Conservation (phyloP, 176 grass and related monocot species). For the Zoysia japonica region DNA sequence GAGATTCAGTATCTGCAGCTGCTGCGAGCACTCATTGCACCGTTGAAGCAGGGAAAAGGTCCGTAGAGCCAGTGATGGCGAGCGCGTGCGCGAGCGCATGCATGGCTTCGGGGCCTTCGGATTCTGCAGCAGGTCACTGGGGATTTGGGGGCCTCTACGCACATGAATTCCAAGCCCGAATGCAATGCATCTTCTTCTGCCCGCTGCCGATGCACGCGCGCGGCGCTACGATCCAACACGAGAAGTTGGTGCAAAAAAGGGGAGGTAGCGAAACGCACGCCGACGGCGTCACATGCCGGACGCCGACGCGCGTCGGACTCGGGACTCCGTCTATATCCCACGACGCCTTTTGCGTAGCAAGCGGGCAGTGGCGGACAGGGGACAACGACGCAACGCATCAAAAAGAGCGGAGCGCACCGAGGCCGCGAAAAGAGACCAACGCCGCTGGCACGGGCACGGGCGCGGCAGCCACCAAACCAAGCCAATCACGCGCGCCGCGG, state of each 20-base stretch:
- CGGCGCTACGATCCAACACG: background rate
- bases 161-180: no score
- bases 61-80: background rate
- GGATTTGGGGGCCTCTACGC: background rate
- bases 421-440: background rate
- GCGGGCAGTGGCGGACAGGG: background rate
- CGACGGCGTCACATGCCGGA: background rate
- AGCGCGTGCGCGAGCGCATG: background rate
- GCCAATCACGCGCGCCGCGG: background rate
- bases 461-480: background rate
- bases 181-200: no score
- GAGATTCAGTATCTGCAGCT: background rate
- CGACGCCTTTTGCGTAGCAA: background rate
- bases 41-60: background rate
- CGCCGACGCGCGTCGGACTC: background rate
- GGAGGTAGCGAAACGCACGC: background rate
- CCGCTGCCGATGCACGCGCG: background rate
- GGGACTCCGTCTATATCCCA: background rate
- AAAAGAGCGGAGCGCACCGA: constrained; percentile 23
- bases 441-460: constrained; percentile 7
- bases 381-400: constrained; percentile 30
- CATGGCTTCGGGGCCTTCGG: background rate
- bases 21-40: background rate
- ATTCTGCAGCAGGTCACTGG: background rate
- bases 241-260: background rate